Evolutionary conservation across 192 early-diverging fungal genomes (phyloP), one percentile per base, ranked within the genome.

Genomic region (Bifiguratus adelaidae): DNA sequence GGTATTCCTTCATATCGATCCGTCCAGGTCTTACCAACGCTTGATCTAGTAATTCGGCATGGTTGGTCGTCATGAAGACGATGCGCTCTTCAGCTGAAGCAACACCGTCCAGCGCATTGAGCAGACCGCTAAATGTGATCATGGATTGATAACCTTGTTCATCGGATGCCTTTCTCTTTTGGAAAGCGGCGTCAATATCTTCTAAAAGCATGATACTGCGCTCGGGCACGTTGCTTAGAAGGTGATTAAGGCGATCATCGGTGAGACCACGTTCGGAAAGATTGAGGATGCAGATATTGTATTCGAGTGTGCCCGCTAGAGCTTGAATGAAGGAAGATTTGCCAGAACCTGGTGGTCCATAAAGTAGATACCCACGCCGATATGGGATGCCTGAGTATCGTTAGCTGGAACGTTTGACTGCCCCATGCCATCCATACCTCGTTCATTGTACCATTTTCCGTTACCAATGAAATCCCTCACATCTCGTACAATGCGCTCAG

Each of bases 281-380:
- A 60, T 91, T 95, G 30, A 91, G 63, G 35, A 92, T 81, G 56
- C 87, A 92, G 21, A 94, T 87, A 49, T 91, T 88, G 64, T 87
- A 88, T 46, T 83, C 78, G n/a, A 91, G 63, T 34, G 88, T 74
- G 34, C 86, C 85, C 27, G 91, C 91, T 25, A 95, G 58, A 15
- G 91, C 90, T 58, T 88, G 85, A 50, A 92, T 91, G 56, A 89
- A 91, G 58, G 82, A 87, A n/a, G 85, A 86, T 58, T 95, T 95
- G 21, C 91, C 91, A 27, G 80, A 85, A 23, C 91, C 91, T 0
- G 91, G 91, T 22, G 86, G 85, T 8, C 91, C 91, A 56, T 89
- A 80, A 4, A 95, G 63, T 29, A 95, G 53, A 44, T 92, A 94
- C 1, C 91, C 89, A 22, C 91, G 77, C 18, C 91, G 74, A 55